phyloP scores from a whole-genome alignment of 176 grass and related monocot species.

The Cenchrus americanus region DNA sequence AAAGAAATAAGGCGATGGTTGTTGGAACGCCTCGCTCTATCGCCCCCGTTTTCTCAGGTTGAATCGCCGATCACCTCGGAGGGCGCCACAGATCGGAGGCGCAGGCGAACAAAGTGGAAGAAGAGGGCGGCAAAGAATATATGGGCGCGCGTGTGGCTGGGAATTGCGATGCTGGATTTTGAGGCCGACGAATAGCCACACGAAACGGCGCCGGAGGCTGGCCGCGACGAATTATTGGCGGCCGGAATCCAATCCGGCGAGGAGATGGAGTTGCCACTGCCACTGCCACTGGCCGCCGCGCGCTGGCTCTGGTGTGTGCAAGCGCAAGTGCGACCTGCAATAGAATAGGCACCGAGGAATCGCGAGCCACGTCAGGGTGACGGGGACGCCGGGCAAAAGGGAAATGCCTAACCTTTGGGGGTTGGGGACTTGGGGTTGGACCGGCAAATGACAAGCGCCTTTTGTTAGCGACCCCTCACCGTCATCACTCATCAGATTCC shows the following conservation, averaged over 20 bases:
- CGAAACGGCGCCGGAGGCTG: background rate
- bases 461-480: background rate
- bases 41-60: background rate
- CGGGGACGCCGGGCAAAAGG: conserved; percentile 28
- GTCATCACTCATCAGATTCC: conserved; percentile 36
- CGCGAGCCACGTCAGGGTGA: conserved; percentile 49
- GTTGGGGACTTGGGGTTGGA: too few species aligned
- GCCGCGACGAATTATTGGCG: background rate
- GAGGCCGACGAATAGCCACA: background rate
- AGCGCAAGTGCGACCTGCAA: background rate
- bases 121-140: background rate
- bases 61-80: background rate
- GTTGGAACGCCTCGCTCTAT: too few species aligned
- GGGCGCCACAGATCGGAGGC: conserved; percentile 7
- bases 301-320: too few species aligned
- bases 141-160: background rate
- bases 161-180: background rate
- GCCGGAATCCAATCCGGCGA: conserved; percentile 6
- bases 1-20: too few species aligned
- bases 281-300: background rate
- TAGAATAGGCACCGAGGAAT: conserved; percentile 52
- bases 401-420: background rate
- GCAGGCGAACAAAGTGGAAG: conserved; percentile 13
- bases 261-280: background rate
- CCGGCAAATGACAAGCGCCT: conserved; percentile 26